Percentiles rank a stretch among this genome's conserved stretches.
Conservation (phyloP, 1,284 basidiomycete genomes). For the Ustilago tritici region DNA sequence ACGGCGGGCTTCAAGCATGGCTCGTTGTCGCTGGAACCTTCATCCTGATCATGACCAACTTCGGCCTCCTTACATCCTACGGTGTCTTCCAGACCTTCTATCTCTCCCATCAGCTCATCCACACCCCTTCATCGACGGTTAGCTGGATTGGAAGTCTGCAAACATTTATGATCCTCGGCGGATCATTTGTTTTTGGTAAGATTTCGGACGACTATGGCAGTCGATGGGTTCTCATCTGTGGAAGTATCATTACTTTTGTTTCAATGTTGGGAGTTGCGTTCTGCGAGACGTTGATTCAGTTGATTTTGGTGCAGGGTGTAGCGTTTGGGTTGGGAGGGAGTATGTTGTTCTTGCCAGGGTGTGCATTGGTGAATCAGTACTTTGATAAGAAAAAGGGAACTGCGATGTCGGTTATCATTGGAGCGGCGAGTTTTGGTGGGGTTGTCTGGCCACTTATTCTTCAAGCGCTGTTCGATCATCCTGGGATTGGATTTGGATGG, state of each 20-base stretch:
- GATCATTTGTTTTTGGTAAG: conserved; percentile 47
- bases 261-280: conserved; percentile 44
- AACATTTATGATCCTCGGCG: conserved; percentile 46
- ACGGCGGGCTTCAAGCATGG: conserved; percentile 48
- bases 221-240: conserved; percentile 30
- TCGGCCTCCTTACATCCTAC: conserved; percentile 52
- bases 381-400: conserved; percentile 44
- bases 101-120: conserved; percentile 30
- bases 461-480: conserved; percentile 27
- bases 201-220: conserved; percentile 43
- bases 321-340: conserved; percentile 42
- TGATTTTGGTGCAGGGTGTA: conserved; percentile 41
- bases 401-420: conserved; percentile 47
- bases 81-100: conserved; percentile 51
- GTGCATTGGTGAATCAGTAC: conserved; percentile 47
- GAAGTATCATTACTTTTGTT: conserved; percentile 38
- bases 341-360: conserved; percentile 50
- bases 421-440: conserved; percentile 47
- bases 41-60: conserved; percentile 53
- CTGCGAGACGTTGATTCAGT: conserved; percentile 31
- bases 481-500: conserved; percentile 41
- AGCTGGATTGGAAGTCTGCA: conserved; percentile 50
- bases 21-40: conserved; percentile 50
- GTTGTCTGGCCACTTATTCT: conserved; percentile 48
- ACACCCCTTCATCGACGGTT: conserved; percentile 32